Base-by-base conservation (phyloP, 768 basidiomycete genomes). In the Leccinum disarticulatum region DNA sequence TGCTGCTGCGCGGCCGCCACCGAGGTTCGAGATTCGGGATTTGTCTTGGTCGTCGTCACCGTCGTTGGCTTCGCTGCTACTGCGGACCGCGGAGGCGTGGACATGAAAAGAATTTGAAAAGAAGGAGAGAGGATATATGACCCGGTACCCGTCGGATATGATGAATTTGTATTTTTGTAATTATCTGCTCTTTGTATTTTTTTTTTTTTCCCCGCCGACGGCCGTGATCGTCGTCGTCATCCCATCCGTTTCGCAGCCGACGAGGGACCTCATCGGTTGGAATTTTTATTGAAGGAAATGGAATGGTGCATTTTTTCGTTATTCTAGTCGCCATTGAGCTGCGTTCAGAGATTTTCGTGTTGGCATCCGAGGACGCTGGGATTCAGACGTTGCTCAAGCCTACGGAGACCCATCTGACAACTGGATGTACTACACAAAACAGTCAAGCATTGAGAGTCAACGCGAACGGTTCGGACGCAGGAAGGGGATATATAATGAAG, bases 21-120 rank as follows among this genome's bases (percentile, higher is more conserved):
- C 61, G 14, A 55, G 46, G 49, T 38, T 60, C 35, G 60, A 59
- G 51, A 54, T 56, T 54, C 54, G 59, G 46, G 53, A 67, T 33
- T 28, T 50, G 35, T 35, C 31, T 22, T 27, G 27, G 30, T 15
- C 50, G 31, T 13, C 7, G 27, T 15, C 41, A 3, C 41, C 41
- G 6, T 19, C 41, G 4, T 43, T 43, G 5, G n/a, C 41, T 43
- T 43, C 41, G 41, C 41, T 43, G n/a, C n/a, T 43, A 19, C 41
- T 43, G 41, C 41, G 41, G 41, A 43, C 41, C 41, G 41, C 41
- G 41, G 41, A 10, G 41, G 41, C 41, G n/a, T 43, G 41, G 41
- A 19, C 41, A 43, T 43, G 0, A 0, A 11, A 55, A 14, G 22
- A 25, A 43, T 50, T 55, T 33, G 38, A 49, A 28, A 17, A n/a